These are phyloP conservation scores for Psilocybe azurescens DNA, from an alignment of 768 basidiomycete species.

Conservation along the genomic window DNA sequence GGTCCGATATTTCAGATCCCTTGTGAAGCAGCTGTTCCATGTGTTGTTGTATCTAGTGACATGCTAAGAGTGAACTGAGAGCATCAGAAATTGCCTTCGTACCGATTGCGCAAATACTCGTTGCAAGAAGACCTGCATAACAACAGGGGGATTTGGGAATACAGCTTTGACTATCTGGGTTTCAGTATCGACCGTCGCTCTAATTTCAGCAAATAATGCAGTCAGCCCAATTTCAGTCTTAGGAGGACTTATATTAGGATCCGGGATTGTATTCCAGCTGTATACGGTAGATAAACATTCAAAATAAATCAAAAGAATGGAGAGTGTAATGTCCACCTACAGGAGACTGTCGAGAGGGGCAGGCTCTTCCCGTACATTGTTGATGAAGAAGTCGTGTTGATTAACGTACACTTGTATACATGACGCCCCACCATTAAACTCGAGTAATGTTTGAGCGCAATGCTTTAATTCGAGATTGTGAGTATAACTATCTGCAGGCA, in stretches of 20 bases:
- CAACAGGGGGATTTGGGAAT: conserved; percentile 94
- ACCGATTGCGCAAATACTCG: conserved; percentile 98
- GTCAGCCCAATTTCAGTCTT: conserved; percentile 79
- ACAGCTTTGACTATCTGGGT: conserved; percentile 98
- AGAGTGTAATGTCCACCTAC: conserved; percentile 38
- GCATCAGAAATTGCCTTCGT: conserved; percentile 29
- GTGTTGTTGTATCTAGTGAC: conserved; percentile 89
- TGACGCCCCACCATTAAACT: conserved; percentile 97
- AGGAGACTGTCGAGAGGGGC: conserved; percentile 59
- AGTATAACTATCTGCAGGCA: background rate
- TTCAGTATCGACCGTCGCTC: conserved; percentile 91
- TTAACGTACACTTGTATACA: conserved; percentile 99
- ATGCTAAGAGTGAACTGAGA: background rate
- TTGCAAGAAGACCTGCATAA: conserved; percentile 98
- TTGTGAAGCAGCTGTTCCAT: conserved; percentile 87
- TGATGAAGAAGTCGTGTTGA: conserved; percentile 99
- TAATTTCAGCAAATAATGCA: conserved; percentile 86
- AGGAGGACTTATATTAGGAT: conserved; percentile 81
- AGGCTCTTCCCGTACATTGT: conserved; percentile 75
- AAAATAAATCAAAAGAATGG: background rate
- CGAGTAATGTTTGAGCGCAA: conserved; percentile 93
- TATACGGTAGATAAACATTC: background rate
- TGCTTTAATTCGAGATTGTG: conserved; percentile 58
- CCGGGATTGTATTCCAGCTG: conserved; percentile 84
- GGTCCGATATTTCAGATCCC: conserved; percentile 77